A percentile compares a stretch with the other conserved stretches of the same genome.
Conservation (phyloP, 371 early-diverging fungal genomes). For the Mucor saturninus region DNA sequence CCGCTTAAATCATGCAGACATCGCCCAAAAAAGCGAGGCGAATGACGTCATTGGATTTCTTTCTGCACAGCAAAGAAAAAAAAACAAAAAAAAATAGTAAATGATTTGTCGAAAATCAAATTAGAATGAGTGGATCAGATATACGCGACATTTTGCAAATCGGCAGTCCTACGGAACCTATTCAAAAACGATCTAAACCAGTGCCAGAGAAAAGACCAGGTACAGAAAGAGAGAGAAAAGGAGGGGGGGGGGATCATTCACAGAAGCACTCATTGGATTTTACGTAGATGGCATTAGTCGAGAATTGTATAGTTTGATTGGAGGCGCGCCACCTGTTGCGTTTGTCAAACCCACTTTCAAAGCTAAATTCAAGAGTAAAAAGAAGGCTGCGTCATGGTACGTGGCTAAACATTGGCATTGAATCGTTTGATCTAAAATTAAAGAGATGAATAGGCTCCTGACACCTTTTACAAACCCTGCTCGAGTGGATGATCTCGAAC, state of each 20-base stretch:
- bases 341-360: slow-evolving; percentile 71
- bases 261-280: too few species aligned
- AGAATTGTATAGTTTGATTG: slow-evolving; percentile 72
- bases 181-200: slow-evolving; percentile 35
- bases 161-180: slow-evolving; percentile 45
- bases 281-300: slow-evolving; percentile 66
- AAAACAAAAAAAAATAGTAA: not conserved
- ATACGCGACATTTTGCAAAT: slow-evolving; percentile 72
- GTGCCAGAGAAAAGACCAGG: slow-evolving; percentile 60
- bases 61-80: too few species aligned
- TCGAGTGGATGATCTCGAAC: slow-evolving; percentile 69
- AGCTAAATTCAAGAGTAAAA: slow-evolving; percentile 71
- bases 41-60: too few species aligned
- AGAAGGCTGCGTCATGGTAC: slow-evolving; percentile 70
- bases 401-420: too few species aligned
- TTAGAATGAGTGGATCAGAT: slow-evolving; percentile 61
- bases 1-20: too few species aligned
- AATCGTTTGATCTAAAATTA: not conserved
- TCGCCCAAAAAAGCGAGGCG: too few species aligned
- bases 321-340: slow-evolving; percentile 70
- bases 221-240: slow-evolving; percentile 14
- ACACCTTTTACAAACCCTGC: slow-evolving; percentile 81
- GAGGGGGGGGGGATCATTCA: too few species aligned
- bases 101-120: not conserved
- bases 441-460: slow-evolving; percentile 60